phyloP scores from a whole-genome alignment of 352 stramenopile genomes.

The Phytophthora boehmeriae region DNA sequence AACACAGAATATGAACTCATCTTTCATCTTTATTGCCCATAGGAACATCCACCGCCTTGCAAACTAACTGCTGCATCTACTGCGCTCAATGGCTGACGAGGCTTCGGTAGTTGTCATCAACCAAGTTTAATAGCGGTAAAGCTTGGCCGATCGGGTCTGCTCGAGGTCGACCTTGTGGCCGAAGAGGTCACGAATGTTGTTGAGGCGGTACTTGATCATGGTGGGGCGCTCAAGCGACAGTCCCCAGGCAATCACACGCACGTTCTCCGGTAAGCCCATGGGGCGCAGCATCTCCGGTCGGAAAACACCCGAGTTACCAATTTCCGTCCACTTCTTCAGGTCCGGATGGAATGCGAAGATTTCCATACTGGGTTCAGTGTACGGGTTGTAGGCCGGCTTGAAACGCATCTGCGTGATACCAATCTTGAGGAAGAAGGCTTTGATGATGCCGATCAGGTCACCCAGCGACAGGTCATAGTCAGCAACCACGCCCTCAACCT shows the following conservation, averaged over 20 bases:
- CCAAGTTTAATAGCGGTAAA: conserved; percentile 80
- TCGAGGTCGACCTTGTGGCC: conserved; percentile 99
- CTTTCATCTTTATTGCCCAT: conserved; percentile 28
- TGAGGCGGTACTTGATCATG: conserved; percentile 99
- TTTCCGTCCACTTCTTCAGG: conserved; percentile 99
- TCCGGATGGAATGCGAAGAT: conserved; percentile 99
- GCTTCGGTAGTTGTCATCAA: conserved; percentile 7
- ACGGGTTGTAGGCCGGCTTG: conserved; percentile 99
- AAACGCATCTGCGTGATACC: conserved; percentile 99
- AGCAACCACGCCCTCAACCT: conserved; percentile 98
- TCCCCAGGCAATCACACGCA: conserved; percentile 99
- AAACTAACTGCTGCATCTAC: conserved; percentile 26
- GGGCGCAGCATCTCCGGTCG: conserved; percentile 98
- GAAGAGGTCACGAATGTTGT: conserved; percentile 99
- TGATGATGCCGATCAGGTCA: conserved; percentile 99
- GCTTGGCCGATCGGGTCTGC: conserved; percentile 92
- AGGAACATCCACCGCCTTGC: conserved; percentile 11
- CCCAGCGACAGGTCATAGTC: conserved; percentile 99
- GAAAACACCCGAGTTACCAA: conserved; percentile 99
- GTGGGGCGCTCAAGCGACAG: conserved; percentile 98
- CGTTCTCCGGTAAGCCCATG: conserved; percentile 99
- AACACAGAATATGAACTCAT: conserved; percentile 7
- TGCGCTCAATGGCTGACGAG: conserved; percentile 7
- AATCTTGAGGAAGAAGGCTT: conserved; percentile 99
- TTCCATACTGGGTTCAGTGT: conserved; percentile 99